Conservation (phyloP, 768 basidiomycete species). For the Ramaria sp. region DNA sequence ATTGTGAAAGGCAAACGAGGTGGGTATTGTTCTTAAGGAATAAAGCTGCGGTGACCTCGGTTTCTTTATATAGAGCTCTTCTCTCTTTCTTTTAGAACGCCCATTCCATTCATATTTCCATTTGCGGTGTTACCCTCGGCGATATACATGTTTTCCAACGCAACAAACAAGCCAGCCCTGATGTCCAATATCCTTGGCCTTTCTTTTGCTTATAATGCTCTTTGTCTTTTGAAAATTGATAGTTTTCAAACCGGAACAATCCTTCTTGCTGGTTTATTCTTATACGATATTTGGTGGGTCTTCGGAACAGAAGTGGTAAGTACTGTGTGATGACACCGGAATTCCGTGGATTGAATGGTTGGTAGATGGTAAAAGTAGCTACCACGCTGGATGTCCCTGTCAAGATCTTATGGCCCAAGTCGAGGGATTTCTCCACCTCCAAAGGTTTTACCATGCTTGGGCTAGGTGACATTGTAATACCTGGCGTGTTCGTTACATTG, state of each 20-base stretch:
- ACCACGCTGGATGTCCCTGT: conserved; percentile 86
- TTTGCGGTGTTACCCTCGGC: conserved; percentile 54
- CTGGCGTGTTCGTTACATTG: conserved; percentile 65
- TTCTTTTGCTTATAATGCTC: conserved; percentile 72
- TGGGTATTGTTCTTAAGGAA: conserved; percentile 18
- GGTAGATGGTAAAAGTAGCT: conserved; percentile 88
- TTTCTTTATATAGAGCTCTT: conserved; percentile 21
- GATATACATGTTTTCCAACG: conserved; percentile 41
- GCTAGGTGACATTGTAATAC: conserved; percentile 74
- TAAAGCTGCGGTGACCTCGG: conserved; percentile 12
- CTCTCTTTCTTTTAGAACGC: conserved; percentile 42
- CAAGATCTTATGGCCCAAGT: conserved; percentile 83
- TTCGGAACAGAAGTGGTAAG: conserved; percentile 79
- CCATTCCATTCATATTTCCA: conserved; percentile 44
- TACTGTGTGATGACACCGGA: conserved; percentile 8
- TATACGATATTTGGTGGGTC: conserved; percentile 96
- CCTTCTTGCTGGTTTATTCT: conserved; percentile 72
- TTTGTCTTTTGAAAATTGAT: conserved; percentile 74
- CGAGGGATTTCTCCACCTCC: conserved; percentile 32
- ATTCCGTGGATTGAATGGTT: neutral
- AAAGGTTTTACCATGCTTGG: conserved; percentile 84
- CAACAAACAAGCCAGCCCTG: conserved; percentile 46
- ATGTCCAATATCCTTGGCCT: conserved; percentile 67
- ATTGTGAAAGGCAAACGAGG: conserved; percentile 37
- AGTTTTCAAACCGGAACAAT: conserved; percentile 81